Conservation (phyloP, 2,329 filamentous ascomycete species). For the Chlorencoelia australis region DNA sequence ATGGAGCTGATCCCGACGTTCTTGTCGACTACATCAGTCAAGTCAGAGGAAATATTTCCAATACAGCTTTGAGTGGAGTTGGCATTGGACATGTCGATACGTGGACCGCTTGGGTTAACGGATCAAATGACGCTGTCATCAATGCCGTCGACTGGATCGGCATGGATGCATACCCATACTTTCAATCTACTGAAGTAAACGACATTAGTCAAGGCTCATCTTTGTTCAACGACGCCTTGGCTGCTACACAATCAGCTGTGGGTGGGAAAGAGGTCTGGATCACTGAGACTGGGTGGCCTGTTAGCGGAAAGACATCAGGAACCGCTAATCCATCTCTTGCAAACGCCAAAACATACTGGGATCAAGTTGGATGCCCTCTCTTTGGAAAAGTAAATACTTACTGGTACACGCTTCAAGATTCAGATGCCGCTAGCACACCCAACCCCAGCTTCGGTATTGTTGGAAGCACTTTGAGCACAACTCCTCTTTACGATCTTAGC, state of each 20-base stretch:
- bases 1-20: constrained; percentile 51
- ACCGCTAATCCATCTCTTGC: constrained; percentile 50
- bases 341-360: constrained; percentile 75
- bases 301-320: constrained; percentile 54
- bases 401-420: constrained; percentile 71
- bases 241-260: constrained; percentile 46
- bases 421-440: constrained; percentile 42
- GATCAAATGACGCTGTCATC: constrained; percentile 60
- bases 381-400: constrained; percentile 57
- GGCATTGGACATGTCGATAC: constrained; percentile 81
- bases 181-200: constrained; percentile 60
- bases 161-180: constrained; percentile 79
- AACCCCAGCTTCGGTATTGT: constrained; percentile 64
- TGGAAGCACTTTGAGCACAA: constrained; percentile 40
- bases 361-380: constrained; percentile 62
- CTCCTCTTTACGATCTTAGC: constrained; percentile 52
- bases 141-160: constrained; percentile 68
- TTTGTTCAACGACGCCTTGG: constrained; percentile 60
- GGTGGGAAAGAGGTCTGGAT: constrained; percentile 69
- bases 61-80: constrained; percentile 46
- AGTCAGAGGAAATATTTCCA: constrained; percentile 52
- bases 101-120: constrained; percentile 71
- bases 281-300: constrained; percentile 83
- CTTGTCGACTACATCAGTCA: constrained; percentile 62
- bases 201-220: constrained; percentile 50